Evolutionary conservation across 306 rosid species (phyloP), one percentile per base, ranked within the genome.

Genomic region (Prosopis cineraria): DNA sequence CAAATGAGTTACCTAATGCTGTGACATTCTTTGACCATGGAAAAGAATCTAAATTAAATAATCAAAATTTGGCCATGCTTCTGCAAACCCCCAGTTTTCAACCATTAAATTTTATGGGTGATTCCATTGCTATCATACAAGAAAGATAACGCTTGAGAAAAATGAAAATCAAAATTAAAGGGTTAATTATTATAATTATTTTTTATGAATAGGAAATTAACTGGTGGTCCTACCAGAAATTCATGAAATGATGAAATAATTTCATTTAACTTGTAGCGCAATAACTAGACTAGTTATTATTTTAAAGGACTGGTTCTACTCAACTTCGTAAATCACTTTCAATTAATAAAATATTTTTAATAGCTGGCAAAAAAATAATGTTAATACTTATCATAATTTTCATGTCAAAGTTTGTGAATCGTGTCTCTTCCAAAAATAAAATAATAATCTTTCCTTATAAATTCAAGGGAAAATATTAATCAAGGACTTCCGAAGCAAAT

Each of bases 251-350:
- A 48, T 30, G 64, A 70, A 41, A 30, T 40, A 1, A 40, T 74
- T 70, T 70, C 36, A n/a, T 73, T 36, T 30, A 47, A 36, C 13
- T 17, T 31, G 62, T 14, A 29, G 47, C 74, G 65, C 48, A 40
- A 66, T 63, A 53, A 30, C 66, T 72, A 10, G 3, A 27, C 7
- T 22, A 11, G 9, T 24, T 24, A 55, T 55, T 55, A 55, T 56
- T 24, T 56, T 25, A 56, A 24, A 25, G 6, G 7, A 56, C 16
- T 56, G 33, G 52, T 36, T 58, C 50, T 59, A 74, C 36, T 56
- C 16, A 27, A 36, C 24, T 70, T 40, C 68, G 33, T 24, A 69
- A 37, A 84, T 84, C 69, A 39, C 53, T 79, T 75, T 79, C 84
- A 75, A 48, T 63, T 24, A 17, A 31, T 34, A 39, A 59, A 74